These are phyloP conservation scores for Thalassia testudinum DNA, from an alignment of 116 monocot species.

Conservation along the genomic window DNA sequence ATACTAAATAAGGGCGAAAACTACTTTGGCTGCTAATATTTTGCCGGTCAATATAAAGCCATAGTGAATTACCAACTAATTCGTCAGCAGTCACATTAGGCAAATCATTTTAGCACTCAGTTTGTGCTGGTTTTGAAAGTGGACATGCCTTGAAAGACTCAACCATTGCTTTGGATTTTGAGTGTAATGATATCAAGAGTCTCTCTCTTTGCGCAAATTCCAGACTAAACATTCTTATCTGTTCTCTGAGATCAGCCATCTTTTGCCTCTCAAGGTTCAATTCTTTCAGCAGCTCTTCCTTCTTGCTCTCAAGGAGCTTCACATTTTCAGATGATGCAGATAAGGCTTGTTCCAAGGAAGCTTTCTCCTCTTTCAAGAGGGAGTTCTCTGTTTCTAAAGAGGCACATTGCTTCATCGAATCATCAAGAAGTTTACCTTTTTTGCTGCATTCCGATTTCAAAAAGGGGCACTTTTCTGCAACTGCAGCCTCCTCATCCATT, in stretches of 20 bases:
- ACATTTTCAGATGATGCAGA: conserved; percentile 24
- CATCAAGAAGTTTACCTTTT: conserved; percentile 18
- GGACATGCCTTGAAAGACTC: conserved; percentile 24
- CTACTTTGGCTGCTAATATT: too few species aligned
- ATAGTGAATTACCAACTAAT: too few species aligned
- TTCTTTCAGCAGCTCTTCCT: conserved; percentile 26
- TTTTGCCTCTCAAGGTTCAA: conserved; percentile 33
- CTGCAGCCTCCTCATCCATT: not conserved
- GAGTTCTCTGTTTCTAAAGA: conserved; percentile 32
- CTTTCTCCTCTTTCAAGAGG: conserved; percentile 37
- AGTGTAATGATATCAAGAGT: conserved; percentile 44
- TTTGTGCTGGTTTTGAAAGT: not conserved
- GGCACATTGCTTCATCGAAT: conserved; percentile 18
- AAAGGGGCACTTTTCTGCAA: conserved; percentile 8
- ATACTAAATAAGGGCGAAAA: too few species aligned
- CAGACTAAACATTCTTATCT: conserved; percentile 35
- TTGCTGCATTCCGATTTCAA: conserved; percentile 14
- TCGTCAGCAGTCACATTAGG: too few species aligned
- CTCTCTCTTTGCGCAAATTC: conserved; percentile 48
- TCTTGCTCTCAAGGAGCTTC: conserved; percentile 22
- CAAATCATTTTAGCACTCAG: not conserved
- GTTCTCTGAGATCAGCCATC: conserved; percentile 46
- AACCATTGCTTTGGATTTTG: conserved; percentile 60
- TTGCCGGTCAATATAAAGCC: too few species aligned
- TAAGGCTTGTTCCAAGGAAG: conserved; percentile 29